Conservation (phyloP, 2,329 filamentous ascomycete genomes). For the Chaetomiaceae sp. region DNA sequence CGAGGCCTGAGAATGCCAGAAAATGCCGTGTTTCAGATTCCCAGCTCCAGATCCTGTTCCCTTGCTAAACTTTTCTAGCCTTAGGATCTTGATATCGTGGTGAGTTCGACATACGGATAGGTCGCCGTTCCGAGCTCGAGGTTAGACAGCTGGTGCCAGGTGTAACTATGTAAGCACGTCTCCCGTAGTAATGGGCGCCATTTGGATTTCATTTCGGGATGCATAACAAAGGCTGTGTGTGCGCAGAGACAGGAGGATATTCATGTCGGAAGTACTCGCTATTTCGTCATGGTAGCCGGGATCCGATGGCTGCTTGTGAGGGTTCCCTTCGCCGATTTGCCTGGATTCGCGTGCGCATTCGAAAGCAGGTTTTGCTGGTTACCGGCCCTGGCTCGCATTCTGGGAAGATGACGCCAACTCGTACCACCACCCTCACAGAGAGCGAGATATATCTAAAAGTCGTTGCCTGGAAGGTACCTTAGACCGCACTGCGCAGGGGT, state of each 20-base stretch:
- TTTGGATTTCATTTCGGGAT: no score
- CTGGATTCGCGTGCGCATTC: neutral
- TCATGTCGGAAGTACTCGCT: no score
- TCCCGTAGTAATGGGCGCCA: no score
- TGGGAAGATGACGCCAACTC: slow-evolving; percentile 11
- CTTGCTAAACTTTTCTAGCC: neutral
- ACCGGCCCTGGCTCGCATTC: neutral
- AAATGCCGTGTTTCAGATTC: slow-evolving; percentile 22
- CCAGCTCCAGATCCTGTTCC: slow-evolving; percentile 8
- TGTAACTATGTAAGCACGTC: neutral
- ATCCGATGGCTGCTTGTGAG: no score
- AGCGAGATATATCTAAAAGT: neutral
- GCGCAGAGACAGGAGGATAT: no score
- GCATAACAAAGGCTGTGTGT: no score
- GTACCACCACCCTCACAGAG: slow-evolving; percentile 1
- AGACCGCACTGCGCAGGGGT: neutral
- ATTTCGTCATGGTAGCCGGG: no score
- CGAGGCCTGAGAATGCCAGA: slow-evolving; percentile 4
- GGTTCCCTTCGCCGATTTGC: neutral
- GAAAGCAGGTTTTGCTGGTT: neutral
- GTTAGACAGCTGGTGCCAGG: slow-evolving; percentile 6
- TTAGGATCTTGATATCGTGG: no score
- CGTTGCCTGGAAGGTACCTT: slow-evolving; percentile 19
- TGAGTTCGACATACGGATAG: no score
- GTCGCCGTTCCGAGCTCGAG: no score